These are phyloP conservation scores for Chimonanthus salicifolius DNA, from an alignment of 164 flowering plant genomes.

Conservation along the genomic window DNA sequence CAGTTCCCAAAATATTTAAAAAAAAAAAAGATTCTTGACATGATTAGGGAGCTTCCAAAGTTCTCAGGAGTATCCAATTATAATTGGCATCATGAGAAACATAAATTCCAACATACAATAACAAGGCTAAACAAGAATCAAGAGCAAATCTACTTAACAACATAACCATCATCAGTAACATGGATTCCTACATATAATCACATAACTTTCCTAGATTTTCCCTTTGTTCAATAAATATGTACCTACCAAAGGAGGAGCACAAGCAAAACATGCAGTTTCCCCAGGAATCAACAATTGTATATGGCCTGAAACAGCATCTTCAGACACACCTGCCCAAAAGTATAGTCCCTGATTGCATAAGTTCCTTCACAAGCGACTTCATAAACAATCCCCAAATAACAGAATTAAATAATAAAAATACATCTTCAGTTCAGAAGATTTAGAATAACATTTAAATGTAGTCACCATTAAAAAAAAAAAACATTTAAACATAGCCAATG, in stretches of 20 bases:
- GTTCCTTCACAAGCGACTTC: neutral
- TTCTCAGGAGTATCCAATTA: too few species aligned
- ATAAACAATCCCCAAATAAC: neutral
- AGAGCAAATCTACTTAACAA: neutral
- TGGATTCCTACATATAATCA: neutral
- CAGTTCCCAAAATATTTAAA: too few species aligned
- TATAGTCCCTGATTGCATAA: neutral
- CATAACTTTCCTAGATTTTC: neutral
- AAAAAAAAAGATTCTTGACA: too few species aligned
- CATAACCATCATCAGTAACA: too few species aligned
- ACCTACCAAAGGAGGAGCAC: slow-evolving; percentile 99
- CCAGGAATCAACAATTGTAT: slow-evolving; percentile 94
- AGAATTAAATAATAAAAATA: neutral
- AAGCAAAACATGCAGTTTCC: slow-evolving; percentile 99
- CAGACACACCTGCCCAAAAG: slow-evolving; percentile 81
- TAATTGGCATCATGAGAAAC: too few species aligned
- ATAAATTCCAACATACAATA: neutral
- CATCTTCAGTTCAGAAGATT: neutral
- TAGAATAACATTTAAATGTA: neutral
- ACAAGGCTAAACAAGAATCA: neutral
- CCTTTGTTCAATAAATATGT: neutral
- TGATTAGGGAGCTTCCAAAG: too few species aligned
- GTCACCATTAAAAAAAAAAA: neutral
- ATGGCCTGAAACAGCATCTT: slow-evolving; percentile 99
- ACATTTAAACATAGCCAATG: neutral